These are phyloP conservation scores for Saksenaea vasiformis DNA, from an alignment of 371 early-diverging fungal species.

Conservation along the genomic window DNA sequence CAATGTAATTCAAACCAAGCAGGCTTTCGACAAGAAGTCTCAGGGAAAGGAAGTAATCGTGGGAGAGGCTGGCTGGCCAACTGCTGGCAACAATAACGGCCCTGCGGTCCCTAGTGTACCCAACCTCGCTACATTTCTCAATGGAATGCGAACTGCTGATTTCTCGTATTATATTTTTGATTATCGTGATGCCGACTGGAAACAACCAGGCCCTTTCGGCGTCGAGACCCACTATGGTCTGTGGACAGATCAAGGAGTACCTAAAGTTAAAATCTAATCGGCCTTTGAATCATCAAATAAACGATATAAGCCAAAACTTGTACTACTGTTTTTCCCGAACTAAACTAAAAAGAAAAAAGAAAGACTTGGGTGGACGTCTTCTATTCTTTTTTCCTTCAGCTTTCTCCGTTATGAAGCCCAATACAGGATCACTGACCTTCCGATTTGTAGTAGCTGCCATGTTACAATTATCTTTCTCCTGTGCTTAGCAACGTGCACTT, in stretches of 20 bases:
- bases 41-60: slow-evolving; percentile 50
- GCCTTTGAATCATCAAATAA: background rate
- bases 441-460: too few relatives aligned
- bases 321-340: background rate
- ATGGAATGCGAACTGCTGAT: slow-evolving; percentile 28
- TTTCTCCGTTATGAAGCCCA: background rate
- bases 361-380: background rate
- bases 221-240: slow-evolving; percentile 68
- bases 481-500: too few relatives aligned
- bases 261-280: slow-evolving; percentile 16
- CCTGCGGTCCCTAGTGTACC: slow-evolving; percentile 46
- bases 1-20: slow-evolving; percentile 35
- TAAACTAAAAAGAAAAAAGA: background rate
- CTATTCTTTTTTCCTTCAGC: background rate
- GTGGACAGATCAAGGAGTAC: slow-evolving; percentile 16
- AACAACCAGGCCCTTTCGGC: slow-evolving; percentile 38
- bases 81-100: slow-evolving; percentile 50
- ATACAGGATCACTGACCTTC: background rate
- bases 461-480: too few relatives aligned
- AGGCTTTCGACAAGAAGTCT: slow-evolving; percentile 43
- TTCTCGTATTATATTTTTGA: slow-evolving; percentile 65
- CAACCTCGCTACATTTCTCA: slow-evolving; percentile 48
- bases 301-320: background rate
- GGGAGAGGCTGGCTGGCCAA: slow-evolving; percentile 73
- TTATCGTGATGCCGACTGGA: slow-evolving; percentile 65